Evolutionary conservation across 768 basidiomycete genomes (phyloP).

Genomic region (Lactarius psammicola): DNA sequence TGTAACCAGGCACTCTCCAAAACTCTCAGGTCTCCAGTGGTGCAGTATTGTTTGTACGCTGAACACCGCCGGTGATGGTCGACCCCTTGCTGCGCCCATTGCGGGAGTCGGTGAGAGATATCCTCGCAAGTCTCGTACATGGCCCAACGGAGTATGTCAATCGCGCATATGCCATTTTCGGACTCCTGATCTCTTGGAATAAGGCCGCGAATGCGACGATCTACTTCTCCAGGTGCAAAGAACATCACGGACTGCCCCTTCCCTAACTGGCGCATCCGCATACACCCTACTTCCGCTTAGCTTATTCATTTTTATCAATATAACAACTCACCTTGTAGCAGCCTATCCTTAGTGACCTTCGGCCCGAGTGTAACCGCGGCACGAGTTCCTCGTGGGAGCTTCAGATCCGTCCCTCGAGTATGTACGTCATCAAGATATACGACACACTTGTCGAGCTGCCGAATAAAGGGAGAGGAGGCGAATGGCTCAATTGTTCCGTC

Average conservation of each 20-base stretch:
- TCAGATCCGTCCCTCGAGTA: constrained; percentile 52
- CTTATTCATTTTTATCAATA: too few relatives aligned
- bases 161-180: neutral
- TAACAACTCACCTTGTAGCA: constrained; percentile 25
- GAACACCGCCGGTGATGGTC: constrained; percentile 1
- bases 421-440: constrained; percentile 56
- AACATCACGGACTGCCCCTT: constrained; percentile 15
- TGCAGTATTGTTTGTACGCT: neutral
- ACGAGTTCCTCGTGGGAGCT: constrained; percentile 41
- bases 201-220: constrained; percentile 6
- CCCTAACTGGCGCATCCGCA: constrained; percentile 16
- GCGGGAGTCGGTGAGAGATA: constrained; percentile 7
- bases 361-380: constrained; percentile 51
- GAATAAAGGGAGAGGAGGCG: constrained; percentile 38
- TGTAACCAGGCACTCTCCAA: constrained; percentile 4
- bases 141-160: constrained; percentile 15
- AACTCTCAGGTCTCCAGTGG: neutral
- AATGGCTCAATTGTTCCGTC: constrained; percentile 40
- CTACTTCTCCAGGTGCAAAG: constrained; percentile 15
- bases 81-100: constrained; percentile 14
- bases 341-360: too few relatives aligned
- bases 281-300: constrained; percentile 3
- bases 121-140: constrained; percentile 19
- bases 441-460: constrained; percentile 40
- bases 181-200: neutral